A percentile compares a stretch with the other conserved stretches of the same genome.
Conservation (phyloP, 1,284 basidiomycete genomes). For the Ceratobasidium sp. region DNA sequence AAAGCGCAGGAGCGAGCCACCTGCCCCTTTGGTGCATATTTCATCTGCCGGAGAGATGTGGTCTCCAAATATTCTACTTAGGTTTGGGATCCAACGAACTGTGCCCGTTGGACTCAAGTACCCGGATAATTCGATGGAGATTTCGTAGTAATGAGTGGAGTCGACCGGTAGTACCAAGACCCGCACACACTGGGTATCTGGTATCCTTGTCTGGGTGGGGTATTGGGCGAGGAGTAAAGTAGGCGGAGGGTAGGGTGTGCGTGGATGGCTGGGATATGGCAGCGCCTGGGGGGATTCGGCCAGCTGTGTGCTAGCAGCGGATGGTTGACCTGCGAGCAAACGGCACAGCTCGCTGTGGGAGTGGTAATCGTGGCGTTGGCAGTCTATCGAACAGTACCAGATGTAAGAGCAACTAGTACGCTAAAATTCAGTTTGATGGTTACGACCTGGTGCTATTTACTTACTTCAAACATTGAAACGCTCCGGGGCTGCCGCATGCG, state of each 20-base stretch:
- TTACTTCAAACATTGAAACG: slow-evolving; percentile 3
- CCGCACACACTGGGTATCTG: neutral
- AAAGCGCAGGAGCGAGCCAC: neutral
- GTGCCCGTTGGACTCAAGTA: slow-evolving; percentile 5
- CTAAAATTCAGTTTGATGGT: neutral
- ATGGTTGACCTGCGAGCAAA: slow-evolving; percentile 4
- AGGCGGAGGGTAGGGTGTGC: neutral
- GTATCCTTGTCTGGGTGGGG: neutral
- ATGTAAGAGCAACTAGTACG: slow-evolving; percentile 17
- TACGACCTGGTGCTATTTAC: neutral
- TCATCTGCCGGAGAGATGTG: neutral
- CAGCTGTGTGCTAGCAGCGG: neutral
- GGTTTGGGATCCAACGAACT: slow-evolving; percentile 7
- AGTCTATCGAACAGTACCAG: slow-evolving; percentile 21
- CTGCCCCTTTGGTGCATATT: neutral
- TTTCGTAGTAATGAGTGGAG: neutral
- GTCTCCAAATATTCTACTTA: neutral
- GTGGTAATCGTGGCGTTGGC: neutral
- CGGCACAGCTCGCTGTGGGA: slow-evolving; percentile 14
- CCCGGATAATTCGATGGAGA: neutral
- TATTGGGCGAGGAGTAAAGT: neutral
- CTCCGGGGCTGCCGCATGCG: neutral
- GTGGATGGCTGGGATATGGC: neutral
- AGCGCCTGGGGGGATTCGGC: neutral
- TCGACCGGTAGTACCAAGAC: slow-evolving; percentile 11